A percentile compares a stretch with the other conserved stretches of the same genome.
Conservation (phyloP, 108 stramenopile species). For the Nitzschia sp. region DNA sequence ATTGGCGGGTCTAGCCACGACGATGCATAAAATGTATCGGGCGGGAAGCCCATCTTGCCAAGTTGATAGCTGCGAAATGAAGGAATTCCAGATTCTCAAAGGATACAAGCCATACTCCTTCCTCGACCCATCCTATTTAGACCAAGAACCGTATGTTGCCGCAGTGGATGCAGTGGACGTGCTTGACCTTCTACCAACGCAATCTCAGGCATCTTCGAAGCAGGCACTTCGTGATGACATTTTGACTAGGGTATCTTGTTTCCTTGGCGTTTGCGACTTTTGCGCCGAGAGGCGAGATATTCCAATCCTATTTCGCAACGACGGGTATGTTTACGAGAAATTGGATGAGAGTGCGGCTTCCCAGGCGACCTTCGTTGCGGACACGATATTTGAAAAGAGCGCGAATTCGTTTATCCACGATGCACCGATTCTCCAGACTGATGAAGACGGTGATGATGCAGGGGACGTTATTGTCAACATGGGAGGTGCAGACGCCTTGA, state of each 20-base stretch:
- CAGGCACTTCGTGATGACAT: conserved; percentile 2
- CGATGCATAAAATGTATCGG: conserved; percentile 6
- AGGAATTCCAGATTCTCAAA: conserved; percentile 34
- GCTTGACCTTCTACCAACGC: conserved; percentile 19
- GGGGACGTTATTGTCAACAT: conserved; percentile 16
- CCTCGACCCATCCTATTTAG: conserved; percentile 4
- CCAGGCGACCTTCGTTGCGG: not conserved
- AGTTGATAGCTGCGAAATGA: not conserved
- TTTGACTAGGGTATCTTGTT: conserved; percentile 8
- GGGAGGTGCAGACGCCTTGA: not conserved
- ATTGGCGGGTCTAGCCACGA: conserved; percentile 23
- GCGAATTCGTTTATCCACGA: not conserved
- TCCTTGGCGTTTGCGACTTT: conserved; percentile 15
- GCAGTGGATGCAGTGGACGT: conserved; percentile 20
- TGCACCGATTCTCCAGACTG: not conserved
- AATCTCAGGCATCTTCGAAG: conserved; percentile 19
- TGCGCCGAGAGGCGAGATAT: not conserved
- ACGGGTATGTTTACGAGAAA: not conserved
- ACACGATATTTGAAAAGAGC: not conserved
- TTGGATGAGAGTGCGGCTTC: no score
- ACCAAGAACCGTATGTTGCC: conserved; percentile 5
- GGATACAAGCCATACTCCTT: conserved; percentile 43
- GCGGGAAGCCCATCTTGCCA: not conserved
- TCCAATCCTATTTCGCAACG: conserved; percentile 3
- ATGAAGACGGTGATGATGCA: conserved; percentile 21